A percentile compares a stretch with the other conserved stretches of the same genome.
Evolutionary conservation across 78 protist genomes (phyloP).

Genomic region (Speleostelium caveatum): DNA sequence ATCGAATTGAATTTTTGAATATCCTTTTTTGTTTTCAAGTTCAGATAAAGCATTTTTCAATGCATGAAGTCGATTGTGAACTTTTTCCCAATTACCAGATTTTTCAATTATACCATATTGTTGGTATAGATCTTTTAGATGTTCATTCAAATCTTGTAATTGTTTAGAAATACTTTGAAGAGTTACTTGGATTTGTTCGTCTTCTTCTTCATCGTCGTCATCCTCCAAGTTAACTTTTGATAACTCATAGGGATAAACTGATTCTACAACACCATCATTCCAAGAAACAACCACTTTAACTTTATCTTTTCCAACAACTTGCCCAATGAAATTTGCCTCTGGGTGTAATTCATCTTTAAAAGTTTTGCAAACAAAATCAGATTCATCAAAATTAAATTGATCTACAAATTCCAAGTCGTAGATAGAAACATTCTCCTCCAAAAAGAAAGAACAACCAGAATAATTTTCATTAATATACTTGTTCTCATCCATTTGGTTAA

Average conservation of each 20-base stretch:
- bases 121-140: too few species aligned
- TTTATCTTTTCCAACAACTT: constrained; percentile 50
- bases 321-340: constrained; percentile 43
- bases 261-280: constrained; percentile 34
- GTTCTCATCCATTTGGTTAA: neutral
- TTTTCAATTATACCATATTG: too few species aligned
- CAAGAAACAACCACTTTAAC: constrained; percentile 16
- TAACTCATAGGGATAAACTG: constrained; percentile 23
- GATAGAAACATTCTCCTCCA: constrained; percentile 45
- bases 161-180: too few species aligned
- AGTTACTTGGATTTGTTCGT: too few species aligned
- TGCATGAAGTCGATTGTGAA: too few species aligned
- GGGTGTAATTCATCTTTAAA: neutral
- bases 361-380: constrained; percentile 52
- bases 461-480: neutral
- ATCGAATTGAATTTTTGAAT: too few species aligned
- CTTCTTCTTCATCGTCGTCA: constrained; percentile 4
- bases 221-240: constrained; percentile 19
- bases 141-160: too few species aligned
- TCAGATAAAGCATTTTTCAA: too few species aligned
- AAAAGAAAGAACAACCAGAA: neutral
- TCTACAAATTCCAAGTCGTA: constrained; percentile 41
- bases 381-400: constrained; percentile 56
- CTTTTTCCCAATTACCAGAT: too few species aligned
- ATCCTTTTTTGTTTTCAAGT: too few species aligned